Evolutionary conservation across 306 rosid genomes (phyloP).

Genomic region (Fagus crenata): DNA sequence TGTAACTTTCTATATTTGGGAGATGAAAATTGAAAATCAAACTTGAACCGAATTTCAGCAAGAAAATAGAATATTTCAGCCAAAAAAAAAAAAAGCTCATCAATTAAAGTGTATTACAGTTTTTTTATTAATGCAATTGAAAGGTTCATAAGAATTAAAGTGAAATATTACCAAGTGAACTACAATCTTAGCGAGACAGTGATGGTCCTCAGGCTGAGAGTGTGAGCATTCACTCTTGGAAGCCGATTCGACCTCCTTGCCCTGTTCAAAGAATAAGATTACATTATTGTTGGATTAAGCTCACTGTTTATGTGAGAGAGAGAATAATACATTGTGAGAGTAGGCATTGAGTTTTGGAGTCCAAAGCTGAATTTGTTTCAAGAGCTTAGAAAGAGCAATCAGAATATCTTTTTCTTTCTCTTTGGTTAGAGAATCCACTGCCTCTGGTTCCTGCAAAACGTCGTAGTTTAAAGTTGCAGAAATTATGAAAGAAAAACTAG

Average conservation of each 20-base stretch:
- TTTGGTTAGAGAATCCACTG: conserved; percentile 22
- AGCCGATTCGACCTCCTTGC: conserved; percentile 6
- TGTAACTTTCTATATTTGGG: too few relatives aligned
- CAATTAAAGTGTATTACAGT: too few relatives aligned
- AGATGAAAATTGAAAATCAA: too few relatives aligned
- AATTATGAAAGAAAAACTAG: not conserved
- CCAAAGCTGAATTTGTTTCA: conserved; percentile 40
- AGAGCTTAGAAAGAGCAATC: conserved; percentile 48
- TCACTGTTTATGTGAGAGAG: not conserved
- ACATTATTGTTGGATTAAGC: not conserved
- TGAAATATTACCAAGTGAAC: conserved; percentile 28
- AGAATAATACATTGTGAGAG: not conserved
- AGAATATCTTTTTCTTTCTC: conserved; percentile 46
- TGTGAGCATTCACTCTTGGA: conserved; percentile 9
- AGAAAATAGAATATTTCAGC: too few relatives aligned
- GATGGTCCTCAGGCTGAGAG: conserved; percentile 23
- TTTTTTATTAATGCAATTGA: not conserved
- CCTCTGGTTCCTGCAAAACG: conserved; percentile 39
- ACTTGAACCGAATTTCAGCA: too few relatives aligned
- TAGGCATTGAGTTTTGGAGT: conserved; percentile 26
- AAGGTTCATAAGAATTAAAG: not conserved
- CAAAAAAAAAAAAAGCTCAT: too few relatives aligned
- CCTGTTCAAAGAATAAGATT: conserved; percentile 2
- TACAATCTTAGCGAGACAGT: conserved; percentile 32
- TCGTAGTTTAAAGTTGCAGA: not conserved